A percentile compares a stretch with the other conserved stretches of the same genome.
Conservation (phyloP, 352 stramenopile genomes). For the Phytopythium vexans region DNA sequence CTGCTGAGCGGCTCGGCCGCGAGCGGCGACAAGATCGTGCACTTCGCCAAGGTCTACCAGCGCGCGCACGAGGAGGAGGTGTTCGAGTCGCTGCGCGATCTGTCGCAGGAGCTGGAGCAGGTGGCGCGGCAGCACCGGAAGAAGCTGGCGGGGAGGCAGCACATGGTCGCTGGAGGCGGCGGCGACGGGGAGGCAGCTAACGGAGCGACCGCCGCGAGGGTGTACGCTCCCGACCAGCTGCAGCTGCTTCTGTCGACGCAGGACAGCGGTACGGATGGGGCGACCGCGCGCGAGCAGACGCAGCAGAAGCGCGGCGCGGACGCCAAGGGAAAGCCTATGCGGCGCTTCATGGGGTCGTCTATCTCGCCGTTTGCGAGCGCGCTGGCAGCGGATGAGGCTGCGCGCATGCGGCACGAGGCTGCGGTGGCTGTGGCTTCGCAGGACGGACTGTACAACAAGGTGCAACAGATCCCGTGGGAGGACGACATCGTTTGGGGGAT, state of each 20-base stretch:
- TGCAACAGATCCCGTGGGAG: slow-evolving; percentile 81
- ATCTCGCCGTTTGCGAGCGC: slow-evolving; percentile 59
- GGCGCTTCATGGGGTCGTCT: slow-evolving; percentile 56
- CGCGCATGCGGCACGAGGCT: slow-evolving; percentile 7
- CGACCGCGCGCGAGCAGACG: slow-evolving; percentile 38
- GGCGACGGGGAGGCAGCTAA: neutral
- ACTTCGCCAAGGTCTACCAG: slow-evolving; percentile 70
- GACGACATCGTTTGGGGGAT: slow-evolving; percentile 78
- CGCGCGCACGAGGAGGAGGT: slow-evolving; percentile 52
- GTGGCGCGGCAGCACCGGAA: slow-evolving; percentile 36
- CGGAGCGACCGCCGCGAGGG: slow-evolving; percentile 5
- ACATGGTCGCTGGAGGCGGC: slow-evolving; percentile 9
- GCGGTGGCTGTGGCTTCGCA: slow-evolving; percentile 13
- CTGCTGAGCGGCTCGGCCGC: slow-evolving; percentile 16
- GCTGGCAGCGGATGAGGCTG: slow-evolving; percentile 8
- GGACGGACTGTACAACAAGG: slow-evolving; percentile 74
- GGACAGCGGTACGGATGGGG: slow-evolving; percentile 35
- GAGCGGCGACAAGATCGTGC: slow-evolving; percentile 17
- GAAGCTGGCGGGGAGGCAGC: slow-evolving; percentile 12
- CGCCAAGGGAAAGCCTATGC: slow-evolving; percentile 70
- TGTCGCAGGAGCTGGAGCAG: slow-evolving; percentile 54
- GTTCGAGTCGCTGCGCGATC: slow-evolving; percentile 42
- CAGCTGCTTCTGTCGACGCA: slow-evolving; percentile 58
- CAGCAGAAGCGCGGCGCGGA: slow-evolving; percentile 29
- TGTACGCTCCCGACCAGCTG: slow-evolving; percentile 60